A percentile compares a stretch with the other conserved stretches of the same genome.
phyloP scores from a whole-genome alignment of 495 filamentous ascomycete genomes.

The Parachaetomium inaequale region DNA sequence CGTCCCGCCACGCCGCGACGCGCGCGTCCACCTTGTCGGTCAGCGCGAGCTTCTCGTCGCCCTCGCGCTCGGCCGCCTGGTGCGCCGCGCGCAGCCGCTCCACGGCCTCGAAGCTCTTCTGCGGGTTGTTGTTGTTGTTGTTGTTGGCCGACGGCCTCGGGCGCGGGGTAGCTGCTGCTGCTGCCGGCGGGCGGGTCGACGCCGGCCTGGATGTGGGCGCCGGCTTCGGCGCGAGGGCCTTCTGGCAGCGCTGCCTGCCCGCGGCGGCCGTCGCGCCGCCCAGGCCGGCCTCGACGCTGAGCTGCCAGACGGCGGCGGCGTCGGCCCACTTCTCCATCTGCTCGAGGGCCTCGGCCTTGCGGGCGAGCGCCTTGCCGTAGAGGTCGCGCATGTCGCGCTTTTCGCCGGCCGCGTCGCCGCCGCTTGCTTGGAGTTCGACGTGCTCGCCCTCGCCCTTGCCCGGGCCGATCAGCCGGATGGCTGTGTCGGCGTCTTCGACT shows the following conservation, averaged over 20 bases:
- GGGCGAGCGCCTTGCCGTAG: conserved; percentile 85
- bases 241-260: conserved; percentile 87
- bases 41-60: conserved; percentile 89
- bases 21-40: conserved; percentile 76
- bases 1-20: conserved; percentile 74
- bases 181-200: conserved; percentile 31
- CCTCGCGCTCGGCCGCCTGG: conserved; percentile 72
- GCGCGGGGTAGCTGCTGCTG: conserved; percentile 37
- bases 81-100: conserved; percentile 76
- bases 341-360: conserved; percentile 93
- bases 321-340: conserved; percentile 92
- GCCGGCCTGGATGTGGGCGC: conserved; percentile 31
- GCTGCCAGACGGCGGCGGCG: conserved; percentile 73
- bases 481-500: conserved; percentile 75
- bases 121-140: conserved; percentile 25
- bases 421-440: conserved; percentile 57
- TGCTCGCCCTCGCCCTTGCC: conserved; percentile 72
- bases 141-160: conserved; percentile 29
- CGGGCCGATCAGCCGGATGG: conserved; percentile 75
- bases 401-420: conserved; percentile 51
- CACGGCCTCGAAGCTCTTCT: conserved; percentile 61
- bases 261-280: conserved; percentile 79
- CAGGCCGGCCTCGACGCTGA: conserved; percentile 76
- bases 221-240: conserved; percentile 63
- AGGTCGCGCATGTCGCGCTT: conserved; percentile 87